Conservation (phyloP, 371 early-diverging fungal species). For the Sporodiniella umbellata region DNA sequence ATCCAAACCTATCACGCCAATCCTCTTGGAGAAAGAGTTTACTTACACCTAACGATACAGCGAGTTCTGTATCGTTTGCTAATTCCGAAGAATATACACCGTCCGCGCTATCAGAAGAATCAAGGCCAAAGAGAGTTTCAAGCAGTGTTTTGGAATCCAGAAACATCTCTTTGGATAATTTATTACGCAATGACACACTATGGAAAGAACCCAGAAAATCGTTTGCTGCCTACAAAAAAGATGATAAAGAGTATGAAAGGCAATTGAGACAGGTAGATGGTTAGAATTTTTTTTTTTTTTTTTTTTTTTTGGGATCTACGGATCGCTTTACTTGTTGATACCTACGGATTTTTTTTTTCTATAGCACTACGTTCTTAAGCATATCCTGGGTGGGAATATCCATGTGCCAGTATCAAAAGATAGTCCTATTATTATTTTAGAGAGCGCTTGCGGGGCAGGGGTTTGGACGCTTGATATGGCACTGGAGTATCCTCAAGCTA, state of each 20-base stretch:
- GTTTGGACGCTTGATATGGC: slow-evolving; percentile 31
- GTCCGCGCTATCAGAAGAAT: too few species aligned
- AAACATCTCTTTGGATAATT: background rate
- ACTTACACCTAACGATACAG: slow-evolving; percentile 2
- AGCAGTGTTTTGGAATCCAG: slow-evolving; percentile 14
- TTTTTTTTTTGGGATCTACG: too few species aligned
- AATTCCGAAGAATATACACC: slow-evolving; percentile 9
- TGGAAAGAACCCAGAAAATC: slow-evolving; percentile 6
- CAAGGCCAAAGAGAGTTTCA: background rate
- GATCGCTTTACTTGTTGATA: too few species aligned
- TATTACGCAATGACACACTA: background rate
- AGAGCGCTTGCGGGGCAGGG: slow-evolving; percentile 24
- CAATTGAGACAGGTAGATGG: slow-evolving; percentile 28
- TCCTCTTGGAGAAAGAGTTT: slow-evolving; percentile 15
- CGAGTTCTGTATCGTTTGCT: slow-evolving; percentile 5
- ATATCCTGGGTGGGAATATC: slow-evolving; percentile 19
- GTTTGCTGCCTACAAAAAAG: slow-evolving; percentile 12
- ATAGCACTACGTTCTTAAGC: slow-evolving; percentile 28
- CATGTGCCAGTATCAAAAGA: slow-evolving; percentile 14
- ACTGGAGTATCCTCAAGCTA: slow-evolving; percentile 21
- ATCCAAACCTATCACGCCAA: slow-evolving; percentile 3
- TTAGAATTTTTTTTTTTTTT: too few species aligned
- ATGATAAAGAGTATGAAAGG: slow-evolving; percentile 26
- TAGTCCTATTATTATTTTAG: slow-evolving; percentile 7
- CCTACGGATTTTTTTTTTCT: too few species aligned